A percentile compares a stretch with the other conserved stretches of the same genome.
Conservation (phyloP, 2,329 filamentous ascomycete genomes). For the Lecanosticta acicola region DNA sequence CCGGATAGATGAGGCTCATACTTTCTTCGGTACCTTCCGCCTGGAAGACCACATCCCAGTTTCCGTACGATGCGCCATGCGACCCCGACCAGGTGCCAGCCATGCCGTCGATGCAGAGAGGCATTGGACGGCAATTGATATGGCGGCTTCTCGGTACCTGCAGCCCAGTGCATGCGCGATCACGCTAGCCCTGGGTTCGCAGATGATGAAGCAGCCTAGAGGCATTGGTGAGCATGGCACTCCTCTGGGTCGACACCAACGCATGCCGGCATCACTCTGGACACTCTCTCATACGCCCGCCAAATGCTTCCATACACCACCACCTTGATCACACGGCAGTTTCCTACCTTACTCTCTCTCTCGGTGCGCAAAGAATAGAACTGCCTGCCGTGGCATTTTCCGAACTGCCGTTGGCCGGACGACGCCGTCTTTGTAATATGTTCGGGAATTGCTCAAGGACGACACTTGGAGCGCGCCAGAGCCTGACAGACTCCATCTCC, state of each 20-base stretch:
- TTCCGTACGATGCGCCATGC: neutral
- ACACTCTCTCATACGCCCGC: constrained; percentile 1
- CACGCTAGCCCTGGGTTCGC: constrained; percentile 16
- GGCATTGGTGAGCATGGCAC: neutral
- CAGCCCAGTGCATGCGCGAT: constrained; percentile 13
- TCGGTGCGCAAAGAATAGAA: too few species aligned
- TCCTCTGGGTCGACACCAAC: too few species aligned
- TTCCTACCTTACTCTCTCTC: too few species aligned
- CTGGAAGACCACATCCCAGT: constrained; percentile 2
- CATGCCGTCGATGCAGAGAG: neutral
- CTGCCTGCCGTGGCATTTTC: too few species aligned
- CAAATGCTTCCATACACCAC: neutral
- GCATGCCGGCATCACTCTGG: constrained; percentile 18
- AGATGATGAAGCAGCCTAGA: constrained; percentile 10
- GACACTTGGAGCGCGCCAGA: neutral
- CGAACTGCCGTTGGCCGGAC: neutral
- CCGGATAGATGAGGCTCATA: neutral
- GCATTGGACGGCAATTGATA: constrained; percentile 11
- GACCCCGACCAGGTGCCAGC: neutral
- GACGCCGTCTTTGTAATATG: neutral
- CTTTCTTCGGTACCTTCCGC: neutral
- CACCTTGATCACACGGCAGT: neutral
- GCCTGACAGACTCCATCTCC: neutral
- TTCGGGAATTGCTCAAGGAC: neutral
- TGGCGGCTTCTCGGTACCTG: constrained; percentile 13